Evolutionary conservation across 371 early-diverging fungal genomes (phyloP), one percentile per base, ranked within the genome.

Genomic region (Mortierella sp.): DNA sequence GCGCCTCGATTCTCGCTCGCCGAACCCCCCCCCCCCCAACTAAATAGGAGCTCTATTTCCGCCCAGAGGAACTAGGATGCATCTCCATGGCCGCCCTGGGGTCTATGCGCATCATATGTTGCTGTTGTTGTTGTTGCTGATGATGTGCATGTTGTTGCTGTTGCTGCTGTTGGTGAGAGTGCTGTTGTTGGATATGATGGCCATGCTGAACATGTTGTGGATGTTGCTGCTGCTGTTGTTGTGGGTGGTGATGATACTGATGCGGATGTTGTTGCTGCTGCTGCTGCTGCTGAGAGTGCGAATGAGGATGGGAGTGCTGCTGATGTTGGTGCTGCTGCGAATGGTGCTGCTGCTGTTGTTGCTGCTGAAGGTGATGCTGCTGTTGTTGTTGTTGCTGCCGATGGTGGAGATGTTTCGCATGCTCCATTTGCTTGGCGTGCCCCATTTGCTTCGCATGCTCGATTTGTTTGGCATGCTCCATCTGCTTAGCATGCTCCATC

Each of bases 401-500:
- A 5, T 73, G 74, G 6, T 69, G 55, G 57, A 51, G 55, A 13
- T 44, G 70, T 55, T 50, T 69, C 2, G 48, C 46, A 34, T 37
- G 31, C 14, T 75, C 69, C 24, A 72, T 64, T 5, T 77, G 57
- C 55, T 55, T 55, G 0, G 55, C 26, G 24, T 55, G 55, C 10
- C n/a, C 55, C 26, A 55, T 6, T 55, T 55, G 77, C 55, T 64
- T 69, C 1, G 44, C 71, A 19, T 76, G 76, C 46, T 80, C 59
- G 14, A 59, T 28, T 28, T 59, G 59, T 3, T 31, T 59, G 61
- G 48, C 48, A 13, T 37, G 31, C 26, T 75, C 69, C 13, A 72
- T 53, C 9, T 77, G 78, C 50, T 64, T 69, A 0, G 54, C 71
- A 21, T 75, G 80, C 5, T 80, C 80, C 57, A 75, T 76, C 51